Evolutionary conservation across 305 asterid species (phyloP).

Genomic region (Fraxinus sp.): DNA sequence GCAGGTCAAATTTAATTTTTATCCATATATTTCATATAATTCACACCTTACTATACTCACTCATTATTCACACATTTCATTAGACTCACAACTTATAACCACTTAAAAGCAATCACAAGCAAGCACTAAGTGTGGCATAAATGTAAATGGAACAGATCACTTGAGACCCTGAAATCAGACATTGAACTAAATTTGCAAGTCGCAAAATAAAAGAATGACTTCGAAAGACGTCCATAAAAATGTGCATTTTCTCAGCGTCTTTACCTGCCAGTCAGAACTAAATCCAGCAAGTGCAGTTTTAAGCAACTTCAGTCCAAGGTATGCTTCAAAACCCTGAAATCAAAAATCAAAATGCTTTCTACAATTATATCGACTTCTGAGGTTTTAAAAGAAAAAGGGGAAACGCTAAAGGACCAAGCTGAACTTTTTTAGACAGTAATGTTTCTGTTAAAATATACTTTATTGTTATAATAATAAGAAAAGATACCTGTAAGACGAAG

Average conservation of each 20-base stretch:
- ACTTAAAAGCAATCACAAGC: background rate
- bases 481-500: constrained; percentile 50
- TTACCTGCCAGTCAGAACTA: constrained; percentile 93
- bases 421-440: background rate
- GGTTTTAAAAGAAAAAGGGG: background rate
- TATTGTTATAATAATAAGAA: background rate
- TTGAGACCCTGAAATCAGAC: background rate
- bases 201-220: background rate
- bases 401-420: background rate
- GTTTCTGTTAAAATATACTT: background rate
- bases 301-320: constrained; percentile 81
- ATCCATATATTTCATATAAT: background rate
- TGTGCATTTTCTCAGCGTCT: background rate
- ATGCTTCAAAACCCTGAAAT: constrained; percentile 86
- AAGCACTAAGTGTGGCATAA: background rate
- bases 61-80: background rate
- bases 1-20: background rate
- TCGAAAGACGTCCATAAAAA: constrained; percentile 2
- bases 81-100: background rate
- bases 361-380: constrained; percentile 6
- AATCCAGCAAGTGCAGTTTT: constrained; percentile 71
- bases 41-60: background rate
- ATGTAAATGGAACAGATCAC: background rate
- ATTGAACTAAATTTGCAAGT: constrained; percentile 6
- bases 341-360: constrained; percentile 16